These are phyloP conservation scores for Candida multigemmis DNA, from an alignment of 805 yeast genomes.

Conservation along the genomic window DNA sequence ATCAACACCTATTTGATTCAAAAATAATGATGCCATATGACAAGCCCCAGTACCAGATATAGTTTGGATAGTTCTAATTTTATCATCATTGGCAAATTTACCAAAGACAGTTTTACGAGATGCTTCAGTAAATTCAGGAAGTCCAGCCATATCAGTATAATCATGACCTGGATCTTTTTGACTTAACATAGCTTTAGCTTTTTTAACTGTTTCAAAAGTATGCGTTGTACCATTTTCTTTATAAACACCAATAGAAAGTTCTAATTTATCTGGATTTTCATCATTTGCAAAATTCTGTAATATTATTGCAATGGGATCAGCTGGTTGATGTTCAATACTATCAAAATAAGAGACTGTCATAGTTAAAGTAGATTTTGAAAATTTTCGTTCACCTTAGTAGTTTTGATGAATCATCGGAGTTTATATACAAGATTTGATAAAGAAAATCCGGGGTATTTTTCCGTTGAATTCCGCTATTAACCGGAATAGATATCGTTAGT, in stretches of 20 bases:
- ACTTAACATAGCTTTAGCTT: constrained; percentile 23
- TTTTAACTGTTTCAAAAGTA: constrained; percentile 27
- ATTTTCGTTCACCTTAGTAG: too few relatives aligned
- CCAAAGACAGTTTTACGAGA: constrained; percentile 32
- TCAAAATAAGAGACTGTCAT: too few relatives aligned
- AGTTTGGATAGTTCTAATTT: constrained; percentile 27
- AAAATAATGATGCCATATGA: constrained; percentile 26
- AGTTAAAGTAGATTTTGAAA: too few relatives aligned
- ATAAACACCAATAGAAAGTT: constrained; percentile 38
- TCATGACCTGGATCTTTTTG: constrained; percentile 34
- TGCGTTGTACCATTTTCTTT: constrained; percentile 27
- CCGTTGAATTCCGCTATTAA: too few relatives aligned
- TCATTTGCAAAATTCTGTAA: constrained; percentile 14
- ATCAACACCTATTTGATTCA: constrained; percentile 12
- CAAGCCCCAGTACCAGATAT: constrained; percentile 35
- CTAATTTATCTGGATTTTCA: constrained; percentile 22
- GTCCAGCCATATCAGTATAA: constrained; percentile 34
- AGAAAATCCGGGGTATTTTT: too few relatives aligned
- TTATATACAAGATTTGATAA: too few relatives aligned
- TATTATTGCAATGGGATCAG: constrained; percentile 20
- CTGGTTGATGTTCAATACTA: constrained; percentile 7
- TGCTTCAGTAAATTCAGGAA: constrained; percentile 23
- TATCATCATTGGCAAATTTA: constrained; percentile 11
- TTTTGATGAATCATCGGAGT: too few relatives aligned
- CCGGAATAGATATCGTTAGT: too few relatives aligned